These are phyloP conservation scores for Angomonas desouzai DNA, from an alignment of 208 protist genomes.

Conservation along the genomic window DNA sequence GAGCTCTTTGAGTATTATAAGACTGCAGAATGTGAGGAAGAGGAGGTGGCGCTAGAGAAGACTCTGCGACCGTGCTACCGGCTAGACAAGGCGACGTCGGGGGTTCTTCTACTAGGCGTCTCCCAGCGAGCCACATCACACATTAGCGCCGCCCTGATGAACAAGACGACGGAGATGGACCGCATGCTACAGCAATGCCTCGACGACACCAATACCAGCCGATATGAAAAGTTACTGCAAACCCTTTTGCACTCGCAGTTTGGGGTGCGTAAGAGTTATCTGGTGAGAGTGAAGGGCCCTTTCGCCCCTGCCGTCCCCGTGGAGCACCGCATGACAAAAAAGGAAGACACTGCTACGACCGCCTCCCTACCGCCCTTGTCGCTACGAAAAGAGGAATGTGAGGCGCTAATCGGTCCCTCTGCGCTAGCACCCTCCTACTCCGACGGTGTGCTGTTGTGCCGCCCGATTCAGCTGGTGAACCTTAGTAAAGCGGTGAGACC, in stretches of 20 bases:
- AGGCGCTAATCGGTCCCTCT: not conserved
- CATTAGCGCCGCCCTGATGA: slow-evolving; percentile 50
- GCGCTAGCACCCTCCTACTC: not conserved
- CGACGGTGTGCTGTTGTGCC: not conserved
- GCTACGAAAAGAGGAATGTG: not conserved
- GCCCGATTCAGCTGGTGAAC: slow-evolving; percentile 5
- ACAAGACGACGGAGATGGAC: slow-evolving; percentile 41
- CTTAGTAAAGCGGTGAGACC: not conserved
- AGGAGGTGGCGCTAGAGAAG: slow-evolving; percentile 40
- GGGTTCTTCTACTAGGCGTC: slow-evolving; percentile 72
- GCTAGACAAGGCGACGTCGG: slow-evolving; percentile 87
- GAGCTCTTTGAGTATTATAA: slow-evolving; percentile 67
- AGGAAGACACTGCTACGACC: not conserved
- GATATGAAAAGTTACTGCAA: not conserved
- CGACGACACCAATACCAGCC: not conserved
- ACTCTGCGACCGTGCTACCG: slow-evolving; percentile 72
- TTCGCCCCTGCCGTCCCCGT: slow-evolving; percentile 13
- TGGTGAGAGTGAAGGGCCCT: slow-evolving; percentile 34
- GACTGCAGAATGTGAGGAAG: not conserved
- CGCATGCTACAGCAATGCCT: slow-evolving; percentile 7
- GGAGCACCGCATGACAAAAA: not conserved
- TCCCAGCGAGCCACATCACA: slow-evolving; percentile 36
- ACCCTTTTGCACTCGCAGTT: slow-evolving; percentile 14
- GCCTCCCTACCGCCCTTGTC: not conserved
- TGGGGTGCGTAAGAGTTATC: slow-evolving; percentile 38